Evolutionary conservation across 2,329 filamentous ascomycete species (phyloP).

Genomic region (Celoporthe dispersa): DNA sequence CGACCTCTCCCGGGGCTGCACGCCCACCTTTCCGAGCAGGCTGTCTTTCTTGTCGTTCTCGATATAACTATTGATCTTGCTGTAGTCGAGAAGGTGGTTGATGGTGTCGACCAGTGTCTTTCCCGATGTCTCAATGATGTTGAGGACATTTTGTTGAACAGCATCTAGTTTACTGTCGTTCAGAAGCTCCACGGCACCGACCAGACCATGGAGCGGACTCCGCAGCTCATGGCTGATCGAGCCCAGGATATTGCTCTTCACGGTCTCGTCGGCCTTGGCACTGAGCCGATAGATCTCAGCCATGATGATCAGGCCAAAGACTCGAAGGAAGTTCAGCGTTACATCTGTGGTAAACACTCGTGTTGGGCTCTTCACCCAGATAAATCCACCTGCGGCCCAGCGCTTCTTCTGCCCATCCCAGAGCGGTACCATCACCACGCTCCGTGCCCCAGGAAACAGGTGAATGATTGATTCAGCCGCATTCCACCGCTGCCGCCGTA

Average conservation of each 20-base stretch:
- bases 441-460: slow-evolving; percentile 49
- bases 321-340: slow-evolving; percentile 56
- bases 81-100: slow-evolving; percentile 58
- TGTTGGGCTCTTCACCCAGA: slow-evolving; percentile 50
- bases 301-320: slow-evolving; percentile 60
- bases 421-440: slow-evolving; percentile 52
- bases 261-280: slow-evolving; percentile 44
- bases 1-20: slow-evolving; percentile 22
- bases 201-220: slow-evolving; percentile 63
- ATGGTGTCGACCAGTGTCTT: slow-evolving; percentile 58
- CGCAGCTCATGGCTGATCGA: slow-evolving; percentile 66
- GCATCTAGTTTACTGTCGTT: slow-evolving; percentile 54
- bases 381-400: slow-evolving; percentile 55
- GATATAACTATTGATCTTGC: slow-evolving; percentile 54
- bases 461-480: slow-evolving; percentile 40
- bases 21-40: slow-evolving; percentile 27
- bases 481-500: slow-evolving; percentile 29
- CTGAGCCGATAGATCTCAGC: slow-evolving; percentile 56
- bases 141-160: slow-evolving; percentile 51
- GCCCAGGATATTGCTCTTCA: slow-evolving; percentile 62
- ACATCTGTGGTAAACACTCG: slow-evolving; percentile 50
- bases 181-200: slow-evolving; percentile 58
- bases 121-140: slow-evolving; percentile 55
- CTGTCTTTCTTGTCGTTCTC: slow-evolving; percentile 25
- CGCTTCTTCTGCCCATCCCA: slow-evolving; percentile 47